phyloP scores from a whole-genome alignment of 352 stramenopile genomes.

The Phytophthora hybrid region DNA sequence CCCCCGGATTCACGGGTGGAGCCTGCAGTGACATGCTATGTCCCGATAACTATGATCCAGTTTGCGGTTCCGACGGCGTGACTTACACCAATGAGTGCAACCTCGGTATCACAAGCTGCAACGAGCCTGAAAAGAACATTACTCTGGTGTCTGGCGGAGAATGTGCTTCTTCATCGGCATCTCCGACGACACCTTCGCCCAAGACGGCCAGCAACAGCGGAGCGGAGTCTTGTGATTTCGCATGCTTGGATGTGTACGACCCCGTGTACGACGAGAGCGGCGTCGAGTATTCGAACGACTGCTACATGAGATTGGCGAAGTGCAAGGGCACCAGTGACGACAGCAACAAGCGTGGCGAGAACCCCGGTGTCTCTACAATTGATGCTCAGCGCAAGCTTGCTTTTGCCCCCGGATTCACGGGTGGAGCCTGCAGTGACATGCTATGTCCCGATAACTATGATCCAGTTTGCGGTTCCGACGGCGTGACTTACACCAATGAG shows the following conservation, averaged over 20 bases:
- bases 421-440: no score
- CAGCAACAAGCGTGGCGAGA: slow-evolving; percentile 1
- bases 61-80: no score
- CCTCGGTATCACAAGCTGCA: slow-evolving; percentile 37
- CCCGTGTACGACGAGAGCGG: slow-evolving; percentile 46
- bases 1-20: no score
- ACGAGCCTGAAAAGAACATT: slow-evolving; percentile 35
- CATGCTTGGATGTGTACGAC: slow-evolving; percentile 27
- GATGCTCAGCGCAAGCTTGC: slow-evolving; percentile 8
- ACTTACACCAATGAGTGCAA: slow-evolving; percentile 33
- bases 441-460: background rate
- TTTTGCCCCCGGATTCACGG: no score
- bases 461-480: no score
- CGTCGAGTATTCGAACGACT: slow-evolving; percentile 46
- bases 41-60: background rate
- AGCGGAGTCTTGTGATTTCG: slow-evolving; percentile 8
- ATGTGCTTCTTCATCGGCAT: slow-evolving; percentile 25
- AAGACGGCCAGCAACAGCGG: background rate
- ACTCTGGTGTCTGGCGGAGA: slow-evolving; percentile 30
- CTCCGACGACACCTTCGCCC: slow-evolving; percentile 9
- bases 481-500: slow-evolving; percentile 17
- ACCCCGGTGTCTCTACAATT: slow-evolving; percentile 5
- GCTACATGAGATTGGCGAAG: slow-evolving; percentile 40
- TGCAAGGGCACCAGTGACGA: no score
- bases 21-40: no score